A percentile compares a stretch with the other conserved stretches of the same genome.
Evolutionary conservation across 1,284 basidiomycete genomes (phyloP).

Genomic region (Polyporus tsugae): DNA sequence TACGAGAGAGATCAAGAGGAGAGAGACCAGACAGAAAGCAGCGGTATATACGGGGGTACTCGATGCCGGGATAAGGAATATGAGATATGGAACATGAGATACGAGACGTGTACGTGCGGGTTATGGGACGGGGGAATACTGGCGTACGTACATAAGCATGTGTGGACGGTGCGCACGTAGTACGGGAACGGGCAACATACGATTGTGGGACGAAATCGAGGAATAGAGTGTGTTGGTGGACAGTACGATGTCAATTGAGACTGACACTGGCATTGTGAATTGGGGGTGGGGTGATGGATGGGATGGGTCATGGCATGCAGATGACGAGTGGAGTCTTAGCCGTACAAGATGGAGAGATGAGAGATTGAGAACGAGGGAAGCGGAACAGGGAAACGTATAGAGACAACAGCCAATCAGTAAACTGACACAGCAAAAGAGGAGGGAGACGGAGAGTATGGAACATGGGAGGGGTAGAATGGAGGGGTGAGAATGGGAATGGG

Average conservation of each 20-base stretch:
- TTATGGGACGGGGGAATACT: slow-evolving; percentile 9
- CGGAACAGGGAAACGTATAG: slow-evolving; percentile 20
- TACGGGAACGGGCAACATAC: slow-evolving; percentile 17
- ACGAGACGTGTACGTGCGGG: background rate
- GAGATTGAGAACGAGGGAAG: background rate
- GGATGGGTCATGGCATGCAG: slow-evolving; percentile 1
- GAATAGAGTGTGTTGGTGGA: slow-evolving; percentile 2
- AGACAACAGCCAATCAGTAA: slow-evolving; percentile 29
- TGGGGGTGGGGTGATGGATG: slow-evolving; percentile 5
- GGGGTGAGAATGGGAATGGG: background rate
- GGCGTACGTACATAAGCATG: slow-evolving; percentile 14
- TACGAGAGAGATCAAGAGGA: slow-evolving; percentile 11
- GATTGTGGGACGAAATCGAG: slow-evolving; percentile 11
- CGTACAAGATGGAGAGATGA: slow-evolving; percentile 22
- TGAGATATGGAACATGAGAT: slow-evolving; percentile 6
- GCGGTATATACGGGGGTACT: slow-evolving; percentile 19
- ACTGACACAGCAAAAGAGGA: slow-evolving; percentile 28
- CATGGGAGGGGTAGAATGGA: background rate
- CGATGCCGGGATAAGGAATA: background rate
- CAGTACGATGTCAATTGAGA: background rate
- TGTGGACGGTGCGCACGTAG: slow-evolving; percentile 2
- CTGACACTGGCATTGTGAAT: slow-evolving; percentile 3
- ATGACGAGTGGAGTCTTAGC: slow-evolving; percentile 22
- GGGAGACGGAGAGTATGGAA: background rate
- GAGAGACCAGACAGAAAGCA: slow-evolving; percentile 15